phyloP scores from a whole-genome alignment of 768 basidiomycete species.

The Arthromyces matolae region DNA sequence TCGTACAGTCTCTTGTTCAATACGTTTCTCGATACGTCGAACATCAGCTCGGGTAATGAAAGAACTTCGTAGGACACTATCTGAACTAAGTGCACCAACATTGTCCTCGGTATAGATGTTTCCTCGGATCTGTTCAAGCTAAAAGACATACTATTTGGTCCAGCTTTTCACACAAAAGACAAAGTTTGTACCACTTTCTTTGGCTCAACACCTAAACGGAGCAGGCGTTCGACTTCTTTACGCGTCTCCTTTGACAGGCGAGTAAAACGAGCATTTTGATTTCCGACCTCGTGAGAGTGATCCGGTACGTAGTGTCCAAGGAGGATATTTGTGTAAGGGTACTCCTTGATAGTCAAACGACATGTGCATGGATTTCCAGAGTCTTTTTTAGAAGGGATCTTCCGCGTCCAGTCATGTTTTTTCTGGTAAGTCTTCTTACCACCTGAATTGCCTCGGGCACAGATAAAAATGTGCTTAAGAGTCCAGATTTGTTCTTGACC shows the following conservation, averaged over 20 bases:
- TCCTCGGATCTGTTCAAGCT: too few relatives aligned
- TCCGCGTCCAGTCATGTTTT: too few relatives aligned
- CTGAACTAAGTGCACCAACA: too few relatives aligned
- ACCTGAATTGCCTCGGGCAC: too few relatives aligned
- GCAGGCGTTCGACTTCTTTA: not conserved
- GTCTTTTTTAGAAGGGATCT: not conserved
- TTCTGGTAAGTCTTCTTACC: too few relatives aligned
- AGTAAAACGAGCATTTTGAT: not conserved
- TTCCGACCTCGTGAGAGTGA: not conserved
- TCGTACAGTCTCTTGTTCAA: not conserved
- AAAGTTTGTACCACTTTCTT: not conserved
- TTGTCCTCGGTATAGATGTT: too few relatives aligned
- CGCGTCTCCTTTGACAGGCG: not conserved
- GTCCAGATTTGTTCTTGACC: too few relatives aligned
- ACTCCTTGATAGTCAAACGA: not conserved
- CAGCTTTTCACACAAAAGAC: not conserved
- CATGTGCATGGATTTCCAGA: not conserved
- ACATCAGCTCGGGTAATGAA: not conserved
- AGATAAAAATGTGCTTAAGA: too few relatives aligned
- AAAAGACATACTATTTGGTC: not conserved
- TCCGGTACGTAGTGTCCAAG: not conserved
- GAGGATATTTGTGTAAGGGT: not conserved
- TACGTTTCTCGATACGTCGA: not conserved
- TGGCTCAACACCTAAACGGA: not conserved
- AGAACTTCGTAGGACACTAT: not conserved